Evolutionary conservation across 257 asterid species (phyloP), one percentile per base, ranked within the genome.

Genomic region (Solanum medicagineum): DNA sequence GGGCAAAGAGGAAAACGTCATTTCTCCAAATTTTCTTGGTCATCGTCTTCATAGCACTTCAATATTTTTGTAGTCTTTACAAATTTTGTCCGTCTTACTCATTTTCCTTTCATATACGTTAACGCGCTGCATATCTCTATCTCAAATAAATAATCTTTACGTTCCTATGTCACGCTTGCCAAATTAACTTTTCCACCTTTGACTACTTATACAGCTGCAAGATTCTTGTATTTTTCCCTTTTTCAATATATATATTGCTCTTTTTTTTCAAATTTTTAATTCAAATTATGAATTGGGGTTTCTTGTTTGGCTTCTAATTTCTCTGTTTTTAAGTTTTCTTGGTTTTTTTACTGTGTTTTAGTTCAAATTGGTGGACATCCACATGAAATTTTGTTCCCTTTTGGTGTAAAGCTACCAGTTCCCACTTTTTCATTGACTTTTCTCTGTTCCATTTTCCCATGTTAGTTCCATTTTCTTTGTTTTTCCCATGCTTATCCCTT

Each of bases 71-170:
- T 69, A 47, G 81, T 74, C 60, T 74, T 47, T 22, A 47, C 42
- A 51, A 77, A 8, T 62, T 63, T 26, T 49, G 79, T 56, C 70
- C 17, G 7, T 53, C 63, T 36, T 42, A 44, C 81, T 57, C 54
- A 42, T 81, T 70, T 81, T 71, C 81, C 53, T 45, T 81, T 71
- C 81, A 36, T 40, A 87, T 84, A 82, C 88, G 88, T 74, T 87
- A 85, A 57, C 83, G 19, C 65, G 81, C n/a, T 47, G 29, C 1
- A 51, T 71, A 44, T 29, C 15, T 45, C 14, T n/a, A 4, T 57
- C 2, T 14, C n/a, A 13, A 13, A 13, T 74, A 20, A n/a, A 11
- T 71, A 65, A 6, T 29, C 73, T 65, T 65, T 65, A 26, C 73
- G 1, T 53, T 62, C 84, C 62, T 44, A 3, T 19, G 6, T 47